Conservation (phyloP, 768 basidiomycete genomes). For the Coprinopsis cinerea region DNA sequence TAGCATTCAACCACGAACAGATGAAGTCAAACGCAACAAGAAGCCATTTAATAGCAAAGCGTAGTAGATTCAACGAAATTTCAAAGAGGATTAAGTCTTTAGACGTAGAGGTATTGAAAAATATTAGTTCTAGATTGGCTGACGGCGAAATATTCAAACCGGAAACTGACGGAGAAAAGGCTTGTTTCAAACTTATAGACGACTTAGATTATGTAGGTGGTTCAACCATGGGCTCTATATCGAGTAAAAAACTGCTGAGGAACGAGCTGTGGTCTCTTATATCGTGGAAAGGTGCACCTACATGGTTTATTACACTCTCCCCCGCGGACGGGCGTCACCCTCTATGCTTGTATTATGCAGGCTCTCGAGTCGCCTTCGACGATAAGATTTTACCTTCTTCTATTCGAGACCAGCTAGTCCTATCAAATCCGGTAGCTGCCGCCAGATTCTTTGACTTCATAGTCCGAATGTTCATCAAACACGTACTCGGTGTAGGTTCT, state of each 20-base stretch:
- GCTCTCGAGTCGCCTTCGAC: constrained; percentile 13
- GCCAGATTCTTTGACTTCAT: too few relatives aligned
- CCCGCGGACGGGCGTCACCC: constrained; percentile 26
- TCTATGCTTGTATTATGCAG: constrained; percentile 26
- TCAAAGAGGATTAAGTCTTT: constrained; percentile 11
- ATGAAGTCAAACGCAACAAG: constrained; percentile 17
- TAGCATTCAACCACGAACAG: constrained; percentile 28
- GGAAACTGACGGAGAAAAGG: constrained; percentile 15
- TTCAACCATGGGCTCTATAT: constrained; percentile 17
- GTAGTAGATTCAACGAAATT: constrained; percentile 15
- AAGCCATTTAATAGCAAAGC: constrained; percentile 18
- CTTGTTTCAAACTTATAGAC: constrained; percentile 15
- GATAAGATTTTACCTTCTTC: constrained; percentile 7
- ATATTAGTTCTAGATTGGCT: constrained; percentile 5
- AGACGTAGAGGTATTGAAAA: constrained; percentile 10
- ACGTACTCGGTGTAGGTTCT: constrained; percentile 18
- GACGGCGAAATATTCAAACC: constrained; percentile 15
- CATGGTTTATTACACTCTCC: constrained; percentile 5
- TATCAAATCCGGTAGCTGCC: constrained; percentile 22
- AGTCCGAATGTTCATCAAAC: constrained; percentile 22
- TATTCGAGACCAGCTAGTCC: constrained; percentile 11
- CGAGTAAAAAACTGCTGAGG: constrained; percentile 18
- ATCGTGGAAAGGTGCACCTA: not conserved
- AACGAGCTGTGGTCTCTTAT: constrained; percentile 17
- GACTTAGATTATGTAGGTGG: constrained; percentile 19